Percentiles rank a stretch among this genome's conserved stretches.
These are phyloP conservation scores for Lodderomyces orthopsilosis DNA, from an alignment of 1,139 yeast genomes.

Conservation along the genomic window DNA sequence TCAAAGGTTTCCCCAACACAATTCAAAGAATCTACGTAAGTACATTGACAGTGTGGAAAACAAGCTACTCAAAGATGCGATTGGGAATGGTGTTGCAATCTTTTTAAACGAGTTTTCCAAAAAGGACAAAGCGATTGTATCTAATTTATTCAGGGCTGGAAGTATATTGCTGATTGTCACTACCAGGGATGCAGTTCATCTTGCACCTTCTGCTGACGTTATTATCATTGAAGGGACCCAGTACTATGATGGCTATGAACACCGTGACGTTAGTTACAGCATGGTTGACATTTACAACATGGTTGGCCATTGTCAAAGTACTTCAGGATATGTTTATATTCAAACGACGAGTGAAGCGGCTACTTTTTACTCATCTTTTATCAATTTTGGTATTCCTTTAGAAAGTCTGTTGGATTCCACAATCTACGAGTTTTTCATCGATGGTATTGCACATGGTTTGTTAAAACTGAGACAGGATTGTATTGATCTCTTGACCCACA, in stretches of 20 bases:
- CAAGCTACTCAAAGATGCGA: conserved; percentile 16
- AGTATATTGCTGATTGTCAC: conserved; percentile 55
- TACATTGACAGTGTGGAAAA: conserved; percentile 6
- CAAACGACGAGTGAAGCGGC: conserved; percentile 61
- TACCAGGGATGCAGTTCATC: conserved; percentile 52
- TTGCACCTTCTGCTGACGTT: conserved; percentile 50
- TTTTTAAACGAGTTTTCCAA: conserved; percentile 55
- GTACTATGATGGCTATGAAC: conserved; percentile 70
- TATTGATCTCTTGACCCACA: conserved; percentile 84
- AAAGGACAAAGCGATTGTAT: conserved; percentile 54
- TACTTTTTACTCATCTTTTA: conserved; percentile 67
- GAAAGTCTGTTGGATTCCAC: conserved; percentile 68
- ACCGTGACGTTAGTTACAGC: conserved; percentile 66
- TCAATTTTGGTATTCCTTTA: conserved; percentile 74
- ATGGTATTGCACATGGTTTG: conserved; percentile 68
- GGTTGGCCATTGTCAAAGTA: conserved; percentile 56
- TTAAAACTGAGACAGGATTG: conserved; percentile 77
- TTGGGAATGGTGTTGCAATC: conserved; percentile 68
- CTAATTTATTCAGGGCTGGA: conserved; percentile 48
- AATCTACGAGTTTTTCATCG: conserved; percentile 64
- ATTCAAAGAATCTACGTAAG: neutral
- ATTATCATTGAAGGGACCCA: conserved; percentile 74
- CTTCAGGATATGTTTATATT: conserved; percentile 41
- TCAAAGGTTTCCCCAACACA: neutral
- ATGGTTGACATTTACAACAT: conserved; percentile 67